phyloP scores from a whole-genome alignment of 2,329 filamentous ascomycete genomes.

The Cryoendolithus antarcticus region DNA sequence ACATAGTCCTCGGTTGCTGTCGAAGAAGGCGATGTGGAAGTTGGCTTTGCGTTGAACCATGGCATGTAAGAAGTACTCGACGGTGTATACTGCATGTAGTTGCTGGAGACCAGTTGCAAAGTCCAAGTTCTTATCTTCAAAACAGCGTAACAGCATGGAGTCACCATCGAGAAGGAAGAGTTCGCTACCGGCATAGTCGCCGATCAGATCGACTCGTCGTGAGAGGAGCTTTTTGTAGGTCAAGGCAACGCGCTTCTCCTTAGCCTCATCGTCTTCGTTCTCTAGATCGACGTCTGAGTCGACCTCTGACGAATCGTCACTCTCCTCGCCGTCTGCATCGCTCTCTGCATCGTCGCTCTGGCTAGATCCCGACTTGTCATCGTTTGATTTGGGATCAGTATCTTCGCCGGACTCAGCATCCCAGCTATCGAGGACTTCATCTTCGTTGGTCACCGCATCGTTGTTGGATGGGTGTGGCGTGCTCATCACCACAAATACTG shows the following conservation, averaged over 20 bases:
- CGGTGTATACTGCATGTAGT: slow-evolving; percentile 55
- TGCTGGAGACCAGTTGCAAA: slow-evolving; percentile 58
- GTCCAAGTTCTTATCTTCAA: slow-evolving; percentile 51
- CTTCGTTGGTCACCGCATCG: slow-evolving; percentile 1
- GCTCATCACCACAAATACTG: not conserved
- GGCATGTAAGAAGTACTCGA: slow-evolving; percentile 53
- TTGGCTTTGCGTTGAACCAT: slow-evolving; percentile 53
- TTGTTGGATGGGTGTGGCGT: slow-evolving; percentile 4
- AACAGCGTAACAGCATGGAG: slow-evolving; percentile 53
- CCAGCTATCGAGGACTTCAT: slow-evolving; percentile 5
- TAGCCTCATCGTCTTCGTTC: slow-evolving; percentile 5
- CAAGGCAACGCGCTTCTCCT: slow-evolving; percentile 7
- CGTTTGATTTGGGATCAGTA: not conserved
- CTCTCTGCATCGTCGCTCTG: slow-evolving; percentile 3
- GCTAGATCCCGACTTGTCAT: not conserved
- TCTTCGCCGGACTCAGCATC: slow-evolving; percentile 2
- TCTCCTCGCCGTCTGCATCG: slow-evolving; percentile 3
- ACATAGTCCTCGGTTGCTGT: slow-evolving; percentile 43
- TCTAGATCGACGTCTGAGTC: slow-evolving; percentile 7
- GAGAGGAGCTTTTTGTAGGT: slow-evolving; percentile 32
- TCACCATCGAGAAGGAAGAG: slow-evolving; percentile 64
- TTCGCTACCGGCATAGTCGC: slow-evolving; percentile 64
- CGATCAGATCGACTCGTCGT: slow-evolving; percentile 51
- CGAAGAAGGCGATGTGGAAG: slow-evolving; percentile 61
- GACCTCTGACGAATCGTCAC: slow-evolving; percentile 6